Evolutionary conservation across 2,329 filamentous ascomycete genomes (phyloP).

Genomic region (Graphiopsis chlorocephala): DNA sequence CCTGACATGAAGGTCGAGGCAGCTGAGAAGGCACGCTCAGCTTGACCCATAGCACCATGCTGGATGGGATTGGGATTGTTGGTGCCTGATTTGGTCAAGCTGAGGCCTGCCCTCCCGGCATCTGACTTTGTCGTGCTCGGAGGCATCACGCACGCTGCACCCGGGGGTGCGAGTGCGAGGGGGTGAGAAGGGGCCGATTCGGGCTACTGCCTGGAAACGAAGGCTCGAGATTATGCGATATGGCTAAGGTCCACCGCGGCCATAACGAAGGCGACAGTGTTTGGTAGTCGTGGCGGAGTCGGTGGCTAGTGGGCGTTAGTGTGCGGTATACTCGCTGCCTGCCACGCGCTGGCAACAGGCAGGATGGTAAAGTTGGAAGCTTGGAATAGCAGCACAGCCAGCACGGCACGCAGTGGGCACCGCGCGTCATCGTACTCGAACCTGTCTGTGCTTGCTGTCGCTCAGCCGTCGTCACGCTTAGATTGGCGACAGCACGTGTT

Average conservation of each 20-base stretch:
- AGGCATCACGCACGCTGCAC: background rate
- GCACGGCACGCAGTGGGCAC: background rate
- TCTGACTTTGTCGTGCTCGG: slow-evolving; percentile 15
- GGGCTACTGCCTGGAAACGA: slow-evolving; percentile 2
- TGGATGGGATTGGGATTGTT: slow-evolving; percentile 39
- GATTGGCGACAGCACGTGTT: background rate
- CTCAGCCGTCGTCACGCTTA: background rate
- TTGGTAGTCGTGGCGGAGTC: background rate
- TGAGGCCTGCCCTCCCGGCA: slow-evolving; percentile 27
- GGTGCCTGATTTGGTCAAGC: slow-evolving; percentile 40
- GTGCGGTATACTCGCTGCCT: slow-evolving; percentile 2
- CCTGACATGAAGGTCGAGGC: slow-evolving; percentile 52
- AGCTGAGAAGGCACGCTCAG: slow-evolving; percentile 49
- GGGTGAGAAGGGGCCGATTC: background rate
- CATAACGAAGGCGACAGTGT: slow-evolving; percentile 4
- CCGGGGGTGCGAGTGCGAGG: background rate
- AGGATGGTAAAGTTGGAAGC: background rate
- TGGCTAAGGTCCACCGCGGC: background rate
- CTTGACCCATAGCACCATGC: slow-evolving; percentile 48
- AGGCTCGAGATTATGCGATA: slow-evolving; percentile 1
- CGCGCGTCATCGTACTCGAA: slow-evolving; percentile 3
- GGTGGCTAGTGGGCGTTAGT: slow-evolving; percentile 8
- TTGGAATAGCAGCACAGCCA: background rate
- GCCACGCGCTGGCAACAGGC: background rate
- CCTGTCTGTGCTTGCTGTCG: too few relatives aligned